These are phyloP conservation scores for Fragosphaeria purpurea DNA, from an alignment of 2,329 filamentous ascomycete species.

Conservation along the genomic window DNA sequence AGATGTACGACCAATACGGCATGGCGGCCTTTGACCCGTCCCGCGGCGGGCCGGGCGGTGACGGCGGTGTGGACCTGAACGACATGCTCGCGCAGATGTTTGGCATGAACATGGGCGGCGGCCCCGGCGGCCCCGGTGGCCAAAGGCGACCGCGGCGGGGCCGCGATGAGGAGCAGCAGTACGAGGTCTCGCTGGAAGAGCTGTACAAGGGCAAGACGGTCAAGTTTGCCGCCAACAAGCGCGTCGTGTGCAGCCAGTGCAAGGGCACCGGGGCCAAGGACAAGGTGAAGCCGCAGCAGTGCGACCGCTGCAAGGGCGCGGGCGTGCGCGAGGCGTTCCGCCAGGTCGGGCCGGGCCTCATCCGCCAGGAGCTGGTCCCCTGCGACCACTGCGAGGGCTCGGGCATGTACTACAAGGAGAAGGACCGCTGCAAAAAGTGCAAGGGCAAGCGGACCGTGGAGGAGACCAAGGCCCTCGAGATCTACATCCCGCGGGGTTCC, in stretches of 20 bases:
- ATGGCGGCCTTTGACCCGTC: slow-evolving; percentile 90
- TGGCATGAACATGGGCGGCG: slow-evolving; percentile 62
- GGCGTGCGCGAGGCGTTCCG: slow-evolving; percentile 69
- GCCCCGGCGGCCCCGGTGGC: slow-evolving; percentile 31
- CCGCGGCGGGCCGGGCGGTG: slow-evolving; percentile 52
- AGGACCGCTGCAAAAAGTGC: slow-evolving; percentile 98
- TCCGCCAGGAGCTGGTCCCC: slow-evolving; percentile 67
- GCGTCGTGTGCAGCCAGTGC: slow-evolving; percentile 77
- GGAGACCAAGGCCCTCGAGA: slow-evolving; percentile 88
- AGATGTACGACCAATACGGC: slow-evolving; percentile 85
- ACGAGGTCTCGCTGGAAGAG: slow-evolving; percentile 85
- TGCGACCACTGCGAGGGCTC: slow-evolving; percentile 78
- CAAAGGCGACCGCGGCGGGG: slow-evolving; percentile 59
- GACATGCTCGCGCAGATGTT: slow-evolving; percentile 95
- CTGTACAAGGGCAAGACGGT: slow-evolving; percentile 98
- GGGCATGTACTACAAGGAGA: slow-evolving; percentile 85
- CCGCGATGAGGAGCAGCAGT: slow-evolving; percentile 77
- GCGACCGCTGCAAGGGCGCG: slow-evolving; percentile 73
- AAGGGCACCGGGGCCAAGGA: slow-evolving; percentile 87
- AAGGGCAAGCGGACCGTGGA: slow-evolving; percentile 82
- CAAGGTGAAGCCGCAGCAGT: slow-evolving; percentile 74
- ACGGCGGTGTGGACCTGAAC: slow-evolving; percentile 72
- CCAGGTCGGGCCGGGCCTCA: slow-evolving; percentile 76
- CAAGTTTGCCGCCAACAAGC: slow-evolving; percentile 92
- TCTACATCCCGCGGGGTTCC: slow-evolving; percentile 86